Base-by-base conservation (phyloP, 75 land plant species). In the Cunninghamia lanceolata region DNA sequence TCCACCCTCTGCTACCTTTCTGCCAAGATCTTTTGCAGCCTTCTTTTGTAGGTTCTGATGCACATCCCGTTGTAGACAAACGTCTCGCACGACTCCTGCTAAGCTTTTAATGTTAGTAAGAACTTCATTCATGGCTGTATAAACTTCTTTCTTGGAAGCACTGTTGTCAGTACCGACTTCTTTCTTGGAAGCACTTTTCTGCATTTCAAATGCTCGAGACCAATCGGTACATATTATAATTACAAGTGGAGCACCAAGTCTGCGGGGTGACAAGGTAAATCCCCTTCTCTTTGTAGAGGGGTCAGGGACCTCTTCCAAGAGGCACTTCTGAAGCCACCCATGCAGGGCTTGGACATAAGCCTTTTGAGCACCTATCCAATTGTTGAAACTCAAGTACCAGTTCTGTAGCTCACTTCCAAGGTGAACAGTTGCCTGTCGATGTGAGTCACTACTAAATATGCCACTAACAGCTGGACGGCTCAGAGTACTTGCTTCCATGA, bases 201-300 rank as follows among this genome's bases (percentile, higher is more conserved):
- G 78, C 36, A 11, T 39, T 80, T 88, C 83, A 30, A 91, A 46
- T 39, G 90, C 91, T 53, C 82, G 84, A 52, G 52, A 71, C 95
- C 91, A 92, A 83, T 94, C 94, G 74, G 89, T 89, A 45, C 90
- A 92, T 3, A 94, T 89, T 70, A 91, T 92, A 89, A 94, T 90
- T 74, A 94, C 90, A 35, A 92, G 93, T 32, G 95, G 94, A 32
- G 90, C 91, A 70, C 90, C 63, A 46, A 77, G 85, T 35, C 89
- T 77, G 9, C 89, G 88, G 46, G 96, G 94, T 6, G 93, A 91
- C 84, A 89, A 90, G 16, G 89, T 74, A 28, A 82, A 38, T 38
- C 87, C 68, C 39, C 88, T 89, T 35, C 89, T 85, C 63, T 86
- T 92, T 86, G 83, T 88, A n/a, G 88, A 59, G 6, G 89, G 85